These are phyloP conservation scores for Fraxinus greggii DNA, from an alignment of 305 asterid genomes.

Conservation along the genomic window DNA sequence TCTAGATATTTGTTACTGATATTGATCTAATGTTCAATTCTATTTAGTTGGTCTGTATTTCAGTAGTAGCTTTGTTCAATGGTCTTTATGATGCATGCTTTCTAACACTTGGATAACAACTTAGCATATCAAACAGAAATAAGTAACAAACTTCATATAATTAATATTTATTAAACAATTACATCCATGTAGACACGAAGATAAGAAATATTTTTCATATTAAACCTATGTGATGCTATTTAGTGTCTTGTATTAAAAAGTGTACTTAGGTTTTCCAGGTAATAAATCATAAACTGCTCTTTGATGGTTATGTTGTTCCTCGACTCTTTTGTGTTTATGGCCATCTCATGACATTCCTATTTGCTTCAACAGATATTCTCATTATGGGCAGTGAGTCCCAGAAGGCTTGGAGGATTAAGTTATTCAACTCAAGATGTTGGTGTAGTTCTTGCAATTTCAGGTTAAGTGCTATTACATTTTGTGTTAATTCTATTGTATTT, in stretches of 20 bases:
- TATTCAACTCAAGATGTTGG: constrained; percentile 78
- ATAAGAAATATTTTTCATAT: not conserved
- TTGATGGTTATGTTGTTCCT: not conserved
- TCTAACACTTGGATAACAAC: not conserved
- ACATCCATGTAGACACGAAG: not conserved
- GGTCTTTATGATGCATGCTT: not conserved
- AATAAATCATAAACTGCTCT: not conserved
- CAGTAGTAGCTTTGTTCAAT: not conserved
- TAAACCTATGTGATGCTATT: not conserved
- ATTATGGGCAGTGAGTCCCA: constrained; percentile 93
- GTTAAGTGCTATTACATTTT: constrained; percentile 26
- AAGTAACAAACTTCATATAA: not conserved
- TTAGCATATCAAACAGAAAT: not conserved
- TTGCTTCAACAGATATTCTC: constrained; percentile 67
- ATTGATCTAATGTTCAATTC: not conserved
- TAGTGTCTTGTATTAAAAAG: not conserved
- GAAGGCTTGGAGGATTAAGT: constrained; percentile 77
- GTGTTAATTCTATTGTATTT: constrained; percentile 9
- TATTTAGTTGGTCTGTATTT: not conserved
- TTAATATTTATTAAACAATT: not conserved
- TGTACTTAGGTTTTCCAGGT: not conserved
- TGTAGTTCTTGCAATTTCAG: constrained; percentile 71
- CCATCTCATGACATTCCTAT: not conserved
- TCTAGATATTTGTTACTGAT: not conserved
- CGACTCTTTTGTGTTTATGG: not conserved